These are phyloP conservation scores for Agrocybe praecox DNA, from an alignment of 768 basidiomycete species.

Conservation along the genomic window DNA sequence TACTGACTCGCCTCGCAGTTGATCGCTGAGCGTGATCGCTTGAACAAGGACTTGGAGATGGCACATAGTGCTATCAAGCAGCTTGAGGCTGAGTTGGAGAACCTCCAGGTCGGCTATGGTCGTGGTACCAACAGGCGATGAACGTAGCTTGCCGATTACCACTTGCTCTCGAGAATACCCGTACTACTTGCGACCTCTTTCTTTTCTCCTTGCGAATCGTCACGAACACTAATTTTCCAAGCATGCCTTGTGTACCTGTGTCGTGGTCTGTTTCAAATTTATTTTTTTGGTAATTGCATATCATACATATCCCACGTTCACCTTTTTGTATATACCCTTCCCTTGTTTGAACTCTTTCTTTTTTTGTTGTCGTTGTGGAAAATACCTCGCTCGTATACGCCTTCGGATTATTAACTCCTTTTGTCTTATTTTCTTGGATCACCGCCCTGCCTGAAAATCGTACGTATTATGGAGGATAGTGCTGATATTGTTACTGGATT, in stretches of 20 bases:
- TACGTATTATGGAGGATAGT: too few species aligned
- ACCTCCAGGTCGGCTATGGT: conserved; percentile 83
- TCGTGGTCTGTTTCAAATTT: neutral
- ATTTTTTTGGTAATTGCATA: neutral
- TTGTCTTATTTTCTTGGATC: neutral
- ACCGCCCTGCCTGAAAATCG: too few species aligned
- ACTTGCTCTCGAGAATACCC: neutral
- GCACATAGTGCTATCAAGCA: conserved; percentile 92
- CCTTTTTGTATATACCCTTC: conserved; percentile 10
- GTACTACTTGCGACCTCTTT: neutral
- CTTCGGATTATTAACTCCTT: neutral
- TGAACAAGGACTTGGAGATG: conserved; percentile 97
- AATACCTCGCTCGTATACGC: conserved; percentile 8
- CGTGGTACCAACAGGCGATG: conserved; percentile 64
- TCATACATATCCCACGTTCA: conserved; percentile 1
- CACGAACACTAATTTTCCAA: neutral
- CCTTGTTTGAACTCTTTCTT: conserved; percentile 6
- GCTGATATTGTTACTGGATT: too few species aligned
- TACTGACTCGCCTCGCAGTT: conserved; percentile 54
- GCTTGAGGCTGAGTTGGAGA: conserved; percentile 89
- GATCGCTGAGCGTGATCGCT: conserved; percentile 95
- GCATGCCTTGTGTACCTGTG: neutral
- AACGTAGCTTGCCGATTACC: conserved; percentile 15
- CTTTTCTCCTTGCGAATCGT: neutral
- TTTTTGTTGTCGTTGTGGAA: conserved; percentile 14